Conservation (phyloP, 768 basidiomycete genomes). For the Amyloporia xantha region DNA sequence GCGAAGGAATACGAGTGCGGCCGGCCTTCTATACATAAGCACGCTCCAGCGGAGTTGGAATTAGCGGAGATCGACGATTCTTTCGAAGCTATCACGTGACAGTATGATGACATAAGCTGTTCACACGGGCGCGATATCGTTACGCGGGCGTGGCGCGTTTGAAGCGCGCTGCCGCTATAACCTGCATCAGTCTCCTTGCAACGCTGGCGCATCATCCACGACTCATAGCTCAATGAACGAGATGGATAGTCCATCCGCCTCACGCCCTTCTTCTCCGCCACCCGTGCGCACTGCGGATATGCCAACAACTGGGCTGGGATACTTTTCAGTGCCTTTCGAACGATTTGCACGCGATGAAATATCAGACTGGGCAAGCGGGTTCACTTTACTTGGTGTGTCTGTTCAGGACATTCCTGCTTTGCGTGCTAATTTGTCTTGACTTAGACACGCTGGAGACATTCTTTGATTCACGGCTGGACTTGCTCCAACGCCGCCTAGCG, state of each 20-base stretch:
- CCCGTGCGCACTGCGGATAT: slow-evolving; percentile 23
- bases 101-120: background rate
- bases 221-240: background rate
- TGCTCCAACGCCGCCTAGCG: slow-evolving; percentile 77
- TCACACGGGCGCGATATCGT: too few species aligned
- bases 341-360: slow-evolving; percentile 69
- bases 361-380: slow-evolving; percentile 73
- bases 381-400: slow-evolving; percentile 74
- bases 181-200: too few species aligned
- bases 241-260: slow-evolving; percentile 16
- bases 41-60: slow-evolving; percentile 3
- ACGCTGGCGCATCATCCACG: background rate
- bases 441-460: slow-evolving; percentile 92
- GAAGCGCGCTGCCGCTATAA: too few species aligned
- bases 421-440: background rate
- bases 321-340: slow-evolving; percentile 67
- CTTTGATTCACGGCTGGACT: slow-evolving; percentile 84
- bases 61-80: background rate
- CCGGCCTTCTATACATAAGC: slow-evolving; percentile 14
- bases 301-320: slow-evolving; percentile 32
- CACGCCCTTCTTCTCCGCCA: slow-evolving; percentile 34
- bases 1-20: slow-evolving; percentile 6
- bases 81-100: slow-evolving; percentile 2
- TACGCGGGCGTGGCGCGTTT: too few species aligned
- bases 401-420: background rate